phyloP scores from a whole-genome alignment of 495 filamentous ascomycete genomes.

The Hypoxylon crocopeplum region DNA sequence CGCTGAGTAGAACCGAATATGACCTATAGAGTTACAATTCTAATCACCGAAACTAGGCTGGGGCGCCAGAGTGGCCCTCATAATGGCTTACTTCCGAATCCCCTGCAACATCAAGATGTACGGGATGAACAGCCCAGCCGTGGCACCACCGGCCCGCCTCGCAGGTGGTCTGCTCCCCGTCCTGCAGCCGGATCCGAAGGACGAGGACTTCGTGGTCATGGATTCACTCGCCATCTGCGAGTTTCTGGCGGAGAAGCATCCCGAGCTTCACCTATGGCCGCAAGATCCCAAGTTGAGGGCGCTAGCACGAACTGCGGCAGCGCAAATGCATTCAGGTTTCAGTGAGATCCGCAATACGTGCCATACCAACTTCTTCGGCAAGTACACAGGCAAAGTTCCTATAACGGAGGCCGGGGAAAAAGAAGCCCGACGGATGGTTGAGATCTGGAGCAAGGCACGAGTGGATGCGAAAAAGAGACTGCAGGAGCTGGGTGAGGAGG shows the following conservation, averaged over 20 bases:
- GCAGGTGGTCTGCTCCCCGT: conserved; percentile 21
- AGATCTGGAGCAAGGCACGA: conserved; percentile 43
- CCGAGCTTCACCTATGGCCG: conserved; percentile 55
- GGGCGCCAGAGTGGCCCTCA: conserved; percentile 28
- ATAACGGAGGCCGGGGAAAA: conserved; percentile 28
- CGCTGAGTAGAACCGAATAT: not conserved
- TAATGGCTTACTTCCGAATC: conserved; percentile 31
- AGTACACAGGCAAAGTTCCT: conserved; percentile 39
- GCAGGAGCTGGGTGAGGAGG: conserved; percentile 44
- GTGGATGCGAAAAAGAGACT: conserved; percentile 26
- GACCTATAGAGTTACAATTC: not conserved
- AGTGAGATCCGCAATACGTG: conserved; percentile 50
- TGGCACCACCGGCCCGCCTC: conserved; percentile 12
- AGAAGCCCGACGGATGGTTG: conserved; percentile 43
- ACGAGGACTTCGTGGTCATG: conserved; percentile 43
- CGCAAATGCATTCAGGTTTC: conserved; percentile 66
- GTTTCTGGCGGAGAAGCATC: conserved; percentile 57
- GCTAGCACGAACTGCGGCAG: conserved; percentile 56
- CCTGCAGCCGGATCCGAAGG: conserved; percentile 13
- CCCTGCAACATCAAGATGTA: conserved; percentile 22
- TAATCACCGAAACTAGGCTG: conserved; percentile 20
- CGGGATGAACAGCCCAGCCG: conserved; percentile 10
- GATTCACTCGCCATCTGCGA: conserved; percentile 64
- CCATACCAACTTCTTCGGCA: conserved; percentile 54
- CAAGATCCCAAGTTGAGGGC: conserved; percentile 51